Evolutionary conservation across 2,329 filamentous ascomycete genomes (phyloP), one percentile per base, ranked within the genome.

Genomic region (Colletotrichum melonis): DNA sequence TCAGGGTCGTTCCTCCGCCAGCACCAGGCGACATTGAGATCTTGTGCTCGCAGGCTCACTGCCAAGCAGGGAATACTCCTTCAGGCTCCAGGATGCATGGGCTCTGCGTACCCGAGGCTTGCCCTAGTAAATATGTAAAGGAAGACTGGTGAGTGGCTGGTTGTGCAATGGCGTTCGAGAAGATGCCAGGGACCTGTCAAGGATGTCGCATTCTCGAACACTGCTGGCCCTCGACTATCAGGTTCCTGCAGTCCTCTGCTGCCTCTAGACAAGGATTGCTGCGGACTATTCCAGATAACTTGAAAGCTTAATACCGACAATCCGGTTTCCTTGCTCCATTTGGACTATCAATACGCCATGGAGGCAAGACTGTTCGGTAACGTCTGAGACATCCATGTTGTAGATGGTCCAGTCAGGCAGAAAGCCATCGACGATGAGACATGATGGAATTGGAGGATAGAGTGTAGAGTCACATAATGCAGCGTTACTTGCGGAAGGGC

Each of bases 181-280:
- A 7, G 35, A 19, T 16, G 19, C 42, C 28, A 26, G 63, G 54
- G 19, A 4, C 22, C 57, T 62, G 19, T 12, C 66, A 63, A 46
- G 46, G 57, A 68, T 68, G 42, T n/a, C 19, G 46, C 22, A 28
- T 68, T 49, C 58, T 62, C 59, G 59, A 62, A 62, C 35, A 49
- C 38, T 35, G 42, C n/a, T 3, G 26, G 8, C 55, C 9, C 5
- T 46, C 28, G n/a, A 1, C 24, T 26, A 60, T 60, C 28, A 60
- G 42, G 64, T 55, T 56, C 54, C 64, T 67, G 64, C 54, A 60
- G 55, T 32, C 30, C 5, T 16, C 26, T 59, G 1, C 11, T 66
- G 5, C 35, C 55, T 67, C 26, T 52, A 8, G 55, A 58, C 64
- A 49, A 66, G 64, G 55, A 28, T n/a, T 22, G 28, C 16, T 49